phyloP scores from a whole-genome alignment of 805 yeast species.

The Candida sanyiensis region DNA sequence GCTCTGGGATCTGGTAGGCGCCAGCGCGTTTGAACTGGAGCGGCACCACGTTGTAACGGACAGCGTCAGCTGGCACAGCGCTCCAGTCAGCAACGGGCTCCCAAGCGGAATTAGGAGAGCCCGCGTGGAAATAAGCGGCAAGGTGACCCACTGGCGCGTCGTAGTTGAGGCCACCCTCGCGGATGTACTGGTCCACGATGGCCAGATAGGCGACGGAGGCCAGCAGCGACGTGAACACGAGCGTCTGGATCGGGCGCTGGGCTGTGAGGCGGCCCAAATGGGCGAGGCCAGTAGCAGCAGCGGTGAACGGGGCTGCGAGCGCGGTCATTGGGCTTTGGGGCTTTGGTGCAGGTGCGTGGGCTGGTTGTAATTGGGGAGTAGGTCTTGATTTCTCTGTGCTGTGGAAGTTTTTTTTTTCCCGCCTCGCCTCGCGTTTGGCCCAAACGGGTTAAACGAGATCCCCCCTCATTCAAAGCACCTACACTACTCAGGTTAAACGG shows the following conservation, averaged over 20 bases:
- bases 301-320: slow-evolving; percentile 28
- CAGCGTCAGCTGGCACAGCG: slow-evolving; percentile 32
- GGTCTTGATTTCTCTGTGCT: too few relatives aligned
- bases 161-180: slow-evolving; percentile 19
- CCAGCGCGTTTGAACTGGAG: slow-evolving; percentile 48
- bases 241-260: slow-evolving; percentile 79
- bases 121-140: slow-evolving; percentile 33
- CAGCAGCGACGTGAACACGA: slow-evolving; percentile 61
- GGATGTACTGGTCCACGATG: slow-evolving; percentile 59
- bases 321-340: slow-evolving; percentile 7
- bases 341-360: too few relatives aligned
- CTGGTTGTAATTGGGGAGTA: too few relatives aligned
- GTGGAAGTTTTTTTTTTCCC: too few relatives aligned
- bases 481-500: too few relatives aligned
- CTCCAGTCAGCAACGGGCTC: slow-evolving; percentile 37
- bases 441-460: too few relatives aligned
- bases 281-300: slow-evolving; percentile 37
- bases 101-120: slow-evolving; percentile 41
- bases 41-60: slow-evolving; percentile 47
- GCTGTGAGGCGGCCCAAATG: slow-evolving; percentile 53
- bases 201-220: slow-evolving; percentile 80
- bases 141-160: slow-evolving; percentile 14
- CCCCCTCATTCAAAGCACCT: too few relatives aligned
- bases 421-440: too few relatives aligned
- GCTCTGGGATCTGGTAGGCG: slow-evolving; percentile 35